phyloP scores from a whole-genome alignment of 2,329 filamentous ascomycete species.

The Monosporascus sp. region DNA sequence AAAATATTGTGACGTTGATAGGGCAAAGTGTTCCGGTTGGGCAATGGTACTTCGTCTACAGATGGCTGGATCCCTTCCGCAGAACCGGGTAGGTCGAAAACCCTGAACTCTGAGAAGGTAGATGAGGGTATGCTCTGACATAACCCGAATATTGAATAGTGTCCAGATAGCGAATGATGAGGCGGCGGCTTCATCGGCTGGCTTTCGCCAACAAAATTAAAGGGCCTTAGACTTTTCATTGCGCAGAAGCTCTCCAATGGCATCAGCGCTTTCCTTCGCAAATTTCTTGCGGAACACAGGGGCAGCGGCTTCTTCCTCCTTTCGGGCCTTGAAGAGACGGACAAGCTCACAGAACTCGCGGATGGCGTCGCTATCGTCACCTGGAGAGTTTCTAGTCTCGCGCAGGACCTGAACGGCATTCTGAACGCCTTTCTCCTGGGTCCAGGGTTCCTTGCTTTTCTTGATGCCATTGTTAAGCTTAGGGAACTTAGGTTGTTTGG shows the following conservation, averaged over 20 bases:
- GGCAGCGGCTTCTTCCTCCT: conserved; percentile 29
- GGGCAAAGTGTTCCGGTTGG: too few species aligned
- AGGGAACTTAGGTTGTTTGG: conserved; percentile 3
- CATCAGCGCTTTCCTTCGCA: conserved; percentile 40
- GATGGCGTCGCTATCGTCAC: conserved; percentile 53
- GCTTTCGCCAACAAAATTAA: not conserved
- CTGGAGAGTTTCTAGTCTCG: conserved; percentile 40
- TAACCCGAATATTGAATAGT: too few species aligned
- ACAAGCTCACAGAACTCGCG: conserved; percentile 57
- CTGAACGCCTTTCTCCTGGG: conserved; percentile 50
- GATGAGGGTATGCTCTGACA: too few species aligned
- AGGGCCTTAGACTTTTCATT: conserved; percentile 21
- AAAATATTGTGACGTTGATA: too few species aligned
- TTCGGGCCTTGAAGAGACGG: conserved; percentile 32
- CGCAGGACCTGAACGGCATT: conserved; percentile 50
- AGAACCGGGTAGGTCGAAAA: too few species aligned
- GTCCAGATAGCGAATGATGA: too few species aligned
- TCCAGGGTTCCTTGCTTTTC: conserved; percentile 44
- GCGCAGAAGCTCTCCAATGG: conserved; percentile 45
- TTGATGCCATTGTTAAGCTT: conserved; percentile 20
- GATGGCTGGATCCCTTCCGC: too few species aligned
- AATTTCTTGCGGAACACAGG: conserved; percentile 39
- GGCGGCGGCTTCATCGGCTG: not conserved
- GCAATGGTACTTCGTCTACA: too few species aligned
- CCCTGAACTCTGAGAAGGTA: too few species aligned